Conservation (phyloP, 129 eudicot species). For the Logfia minima region DNA sequence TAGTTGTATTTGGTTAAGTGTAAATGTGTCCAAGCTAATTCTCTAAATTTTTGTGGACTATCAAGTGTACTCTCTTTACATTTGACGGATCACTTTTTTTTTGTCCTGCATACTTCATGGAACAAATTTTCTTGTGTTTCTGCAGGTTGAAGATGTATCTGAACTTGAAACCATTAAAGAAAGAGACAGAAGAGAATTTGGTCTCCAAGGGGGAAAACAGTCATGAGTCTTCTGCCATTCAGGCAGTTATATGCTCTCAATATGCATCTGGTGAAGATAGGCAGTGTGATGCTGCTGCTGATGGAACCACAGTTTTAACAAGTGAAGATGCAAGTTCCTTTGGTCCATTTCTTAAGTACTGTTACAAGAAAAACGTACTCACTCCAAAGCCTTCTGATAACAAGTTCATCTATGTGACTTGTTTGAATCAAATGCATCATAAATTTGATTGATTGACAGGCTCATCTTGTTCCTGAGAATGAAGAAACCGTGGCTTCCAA, state of each 20-base stretch:
- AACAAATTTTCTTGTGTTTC: slow-evolving; percentile 15
- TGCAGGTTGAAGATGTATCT: slow-evolving; percentile 72
- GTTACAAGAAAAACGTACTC: slow-evolving; percentile 35
- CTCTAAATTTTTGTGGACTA: no score
- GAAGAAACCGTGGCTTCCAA: slow-evolving; percentile 10
- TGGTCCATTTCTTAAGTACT: slow-evolving; percentile 33
- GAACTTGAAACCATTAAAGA: slow-evolving; percentile 35
- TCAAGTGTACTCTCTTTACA: neutral
- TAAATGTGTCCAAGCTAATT: neutral
- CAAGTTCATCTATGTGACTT: slow-evolving; percentile 13
- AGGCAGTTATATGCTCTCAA: slow-evolving; percentile 34
- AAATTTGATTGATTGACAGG: slow-evolving; percentile 31
- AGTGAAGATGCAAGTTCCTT: slow-evolving; percentile 20
- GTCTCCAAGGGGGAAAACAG: slow-evolving; percentile 19
- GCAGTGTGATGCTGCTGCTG: slow-evolving; percentile 30
- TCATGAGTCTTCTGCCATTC: slow-evolving; percentile 23
- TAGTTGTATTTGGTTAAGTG: neutral
- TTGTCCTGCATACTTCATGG: slow-evolving; percentile 12
- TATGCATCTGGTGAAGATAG: slow-evolving; percentile 35
- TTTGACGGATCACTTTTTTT: neutral
- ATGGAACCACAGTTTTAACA: slow-evolving; percentile 22
- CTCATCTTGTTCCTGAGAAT: slow-evolving; percentile 14
- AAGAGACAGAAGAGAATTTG: slow-evolving; percentile 32
- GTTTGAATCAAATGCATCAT: neutral
- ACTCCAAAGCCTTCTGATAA: slow-evolving; percentile 6